phyloP scores from a whole-genome alignment of 2,329 filamentous ascomycete genomes.

The Thelonectria discophora region DNA sequence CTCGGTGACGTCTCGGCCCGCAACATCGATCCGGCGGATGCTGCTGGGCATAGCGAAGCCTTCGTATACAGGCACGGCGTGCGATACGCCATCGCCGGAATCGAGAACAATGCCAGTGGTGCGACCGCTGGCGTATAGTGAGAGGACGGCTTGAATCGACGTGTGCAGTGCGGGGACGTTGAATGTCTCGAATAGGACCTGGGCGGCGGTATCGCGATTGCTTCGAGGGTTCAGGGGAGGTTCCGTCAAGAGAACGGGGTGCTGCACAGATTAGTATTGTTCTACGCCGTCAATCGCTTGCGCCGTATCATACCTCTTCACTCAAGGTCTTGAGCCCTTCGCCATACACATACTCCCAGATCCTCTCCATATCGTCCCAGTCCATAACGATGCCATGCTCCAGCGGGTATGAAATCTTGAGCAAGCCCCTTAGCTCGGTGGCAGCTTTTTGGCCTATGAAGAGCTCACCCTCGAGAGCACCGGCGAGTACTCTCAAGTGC shows the following conservation, averaged over 20 bases:
- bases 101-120: slow-evolving; percentile 97
- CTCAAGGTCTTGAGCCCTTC: slow-evolving; percentile 96
- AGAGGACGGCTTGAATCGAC: slow-evolving; percentile 95
- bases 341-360: slow-evolving; percentile 98
- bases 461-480: slow-evolving; percentile 93
- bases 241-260: slow-evolving; percentile 95
- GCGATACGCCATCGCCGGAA: slow-evolving; percentile 94
- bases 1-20: slow-evolving; percentile 94
- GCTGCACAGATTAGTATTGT: slow-evolving; percentile 58
- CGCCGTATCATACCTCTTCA: slow-evolving; percentile 75
- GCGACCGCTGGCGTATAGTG: slow-evolving; percentile 92
- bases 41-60: slow-evolving; percentile 96
- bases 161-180: slow-evolving; percentile 97
- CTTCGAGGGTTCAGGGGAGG: slow-evolving; percentile 93
- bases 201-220: slow-evolving; percentile 95
- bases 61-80: slow-evolving; percentile 97
- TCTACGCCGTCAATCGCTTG: not conserved
- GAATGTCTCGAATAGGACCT: slow-evolving; percentile 98
- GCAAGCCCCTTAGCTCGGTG: slow-evolving; percentile 86
- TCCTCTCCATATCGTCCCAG: slow-evolving; percentile 99
- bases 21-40: slow-evolving; percentile 95
- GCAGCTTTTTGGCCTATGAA: slow-evolving; percentile 93
- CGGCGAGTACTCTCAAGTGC: slow-evolving; percentile 93
- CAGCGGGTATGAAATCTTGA: slow-evolving; percentile 95
- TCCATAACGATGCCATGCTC: slow-evolving; percentile 99